Base-by-base conservation (phyloP, 768 basidiomycete species). In the Naganishia kalamii region DNA sequence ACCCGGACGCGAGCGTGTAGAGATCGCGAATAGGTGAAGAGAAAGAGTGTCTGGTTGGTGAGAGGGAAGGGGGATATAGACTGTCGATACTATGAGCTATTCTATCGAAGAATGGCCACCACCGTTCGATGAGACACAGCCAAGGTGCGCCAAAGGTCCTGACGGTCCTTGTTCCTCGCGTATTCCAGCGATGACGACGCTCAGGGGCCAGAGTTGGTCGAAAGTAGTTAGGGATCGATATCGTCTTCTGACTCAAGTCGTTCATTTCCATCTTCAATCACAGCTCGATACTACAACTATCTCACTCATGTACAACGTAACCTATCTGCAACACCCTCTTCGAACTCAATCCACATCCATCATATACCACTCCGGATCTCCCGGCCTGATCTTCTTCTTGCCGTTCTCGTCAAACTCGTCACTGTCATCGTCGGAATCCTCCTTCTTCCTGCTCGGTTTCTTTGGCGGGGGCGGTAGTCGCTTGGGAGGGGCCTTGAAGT, bases 371-470 rank as follows among this genome's bases (percentile, higher is more conserved):
- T 68, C 66, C 40, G 43, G 43, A 35, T 63, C 52, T 11, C 66
- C 66, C 29, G 60, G 60, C 37, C 62, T 60, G 33, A 63, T 57
- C 62, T 68, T 68, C 47, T 52, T 52, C 21, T 57, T 47, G 1
- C 66, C 66, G 46, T 63, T 48, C 44, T 68, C 66, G 25, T 68
- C 66, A n/a, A 68, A 29, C 29, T 66, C 65, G 29, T 67, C 65
- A 25, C 59, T 64, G 17, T 62, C 48, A 29, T 68, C 67, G 6
- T 60, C 69, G 25, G 60, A 66, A 37, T 60, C 63, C 50, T 66
- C 62, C 67, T 65, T 67, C 37, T 63, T 62, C 35, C 62, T 35
- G 27, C 32, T 37, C 25, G 62, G 48, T 32, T 64, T 67, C 41
- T 67, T 54, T 4, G 66, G 66, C 17, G 60, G 49, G 27, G 66